These are phyloP conservation scores for Scutellospora calospora DNA, from an alignment of 371 early-diverging fungal genomes.

Conservation along the genomic window DNA sequence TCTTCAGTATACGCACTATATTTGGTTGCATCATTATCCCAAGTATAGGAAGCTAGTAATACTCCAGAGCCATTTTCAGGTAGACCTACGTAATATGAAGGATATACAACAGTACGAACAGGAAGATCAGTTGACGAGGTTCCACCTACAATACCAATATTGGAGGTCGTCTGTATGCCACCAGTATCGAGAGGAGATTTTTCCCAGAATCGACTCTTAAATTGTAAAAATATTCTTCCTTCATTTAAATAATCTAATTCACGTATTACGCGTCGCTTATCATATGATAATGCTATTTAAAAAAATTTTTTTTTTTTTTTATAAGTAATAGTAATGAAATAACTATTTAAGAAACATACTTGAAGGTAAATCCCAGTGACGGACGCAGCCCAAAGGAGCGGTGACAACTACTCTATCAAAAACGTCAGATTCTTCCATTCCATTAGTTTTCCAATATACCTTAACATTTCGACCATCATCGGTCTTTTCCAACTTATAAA, in stretches of 20 bases:
- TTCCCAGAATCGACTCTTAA: constrained; percentile 23
- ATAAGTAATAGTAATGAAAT: not conserved
- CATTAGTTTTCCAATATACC: constrained; percentile 1
- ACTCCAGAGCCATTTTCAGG: not conserved
- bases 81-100: constrained; percentile 19
- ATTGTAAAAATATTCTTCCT: constrained; percentile 6
- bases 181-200: not conserved
- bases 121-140: not conserved
- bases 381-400: not conserved
- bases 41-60: not conserved
- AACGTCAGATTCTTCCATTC: not conserved
- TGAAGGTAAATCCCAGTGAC: constrained; percentile 22
- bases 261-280: constrained; percentile 8
- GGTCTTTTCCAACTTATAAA: constrained; percentile 12
- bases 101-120: not conserved
- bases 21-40: not conserved
- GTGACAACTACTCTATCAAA: constrained; percentile 21
- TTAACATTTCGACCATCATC: not conserved
- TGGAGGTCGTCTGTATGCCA: not conserved
- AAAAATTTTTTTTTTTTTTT: not conserved
- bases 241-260: not conserved
- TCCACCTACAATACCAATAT: constrained; percentile 12
- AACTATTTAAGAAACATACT: not conserved
- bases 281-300: not conserved
- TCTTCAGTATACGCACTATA: not conserved